These are phyloP conservation scores for Kuraishia borneana DNA, from an alignment of 805 yeast species.

Conservation along the genomic window DNA sequence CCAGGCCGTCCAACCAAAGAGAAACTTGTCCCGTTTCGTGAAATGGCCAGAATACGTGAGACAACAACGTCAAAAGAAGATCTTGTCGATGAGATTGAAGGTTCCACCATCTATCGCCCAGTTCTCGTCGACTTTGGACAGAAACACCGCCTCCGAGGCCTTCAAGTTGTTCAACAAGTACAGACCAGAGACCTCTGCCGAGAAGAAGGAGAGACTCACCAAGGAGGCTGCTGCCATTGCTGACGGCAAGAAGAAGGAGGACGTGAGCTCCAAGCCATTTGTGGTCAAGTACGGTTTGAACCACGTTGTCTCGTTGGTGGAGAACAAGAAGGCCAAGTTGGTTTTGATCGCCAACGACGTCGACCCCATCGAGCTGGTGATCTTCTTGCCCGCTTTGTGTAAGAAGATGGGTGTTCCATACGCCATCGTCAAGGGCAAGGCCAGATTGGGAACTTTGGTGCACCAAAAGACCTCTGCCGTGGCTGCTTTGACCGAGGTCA, in stretches of 20 bases:
- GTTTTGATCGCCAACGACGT: conserved; percentile 98
- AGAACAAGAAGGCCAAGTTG: conserved; percentile 97
- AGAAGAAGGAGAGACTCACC: conserved; percentile 98
- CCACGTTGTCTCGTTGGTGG: conserved; percentile 95
- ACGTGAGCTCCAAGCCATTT: conserved; percentile 93
- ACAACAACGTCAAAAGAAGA: conserved; percentile 98
- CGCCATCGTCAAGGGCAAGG: conserved; percentile 97
- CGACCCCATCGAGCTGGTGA: conserved; percentile 96
- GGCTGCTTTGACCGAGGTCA: conserved; percentile 94
- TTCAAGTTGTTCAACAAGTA: conserved; percentile 97
- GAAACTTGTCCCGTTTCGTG: conserved; percentile 93
- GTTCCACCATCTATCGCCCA: conserved; percentile 98
- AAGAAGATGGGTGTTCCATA: conserved; percentile 99
- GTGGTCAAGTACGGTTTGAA: conserved; percentile 97
- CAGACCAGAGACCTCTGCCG: conserved; percentile 96
- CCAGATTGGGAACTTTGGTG: conserved; percentile 94
- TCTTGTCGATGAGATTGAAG: conserved; percentile 89
- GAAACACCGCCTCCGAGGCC: conserved; percentile 96
- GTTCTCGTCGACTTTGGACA: conserved; percentile 92
- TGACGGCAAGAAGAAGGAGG: conserved; percentile 95
- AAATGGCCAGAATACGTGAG: conserved; percentile 99
- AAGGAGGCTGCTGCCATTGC: conserved; percentile 99
- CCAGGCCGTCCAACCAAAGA: conserved; percentile 89
- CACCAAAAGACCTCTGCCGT: conserved; percentile 97
- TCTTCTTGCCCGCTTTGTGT: conserved; percentile 97